phyloP scores from a whole-genome alignment of 352 stramenopile genomes.

The Elongisporangium anandrum region DNA sequence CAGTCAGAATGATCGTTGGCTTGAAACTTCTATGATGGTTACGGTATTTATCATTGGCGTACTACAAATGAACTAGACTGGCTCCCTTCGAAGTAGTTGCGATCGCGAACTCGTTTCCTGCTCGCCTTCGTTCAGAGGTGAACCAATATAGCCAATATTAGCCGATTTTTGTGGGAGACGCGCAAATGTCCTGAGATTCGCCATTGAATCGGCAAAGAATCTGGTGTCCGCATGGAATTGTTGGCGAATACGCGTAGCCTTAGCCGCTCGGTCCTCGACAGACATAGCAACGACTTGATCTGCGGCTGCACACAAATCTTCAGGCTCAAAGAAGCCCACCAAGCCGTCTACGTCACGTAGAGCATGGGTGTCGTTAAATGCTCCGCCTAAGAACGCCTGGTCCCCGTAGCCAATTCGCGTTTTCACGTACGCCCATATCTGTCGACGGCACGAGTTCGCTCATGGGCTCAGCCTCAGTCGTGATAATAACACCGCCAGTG shows the following conservation, averaged over 20 bases:
- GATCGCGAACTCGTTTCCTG: background rate
- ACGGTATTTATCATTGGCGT: too few relatives aligned
- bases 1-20: too few relatives aligned
- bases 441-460: conserved; percentile 32
- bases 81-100: conserved; percentile 4
- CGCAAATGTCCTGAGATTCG: conserved; percentile 12
- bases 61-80: too few relatives aligned
- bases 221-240: conserved; percentile 35
- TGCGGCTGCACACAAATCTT: conserved; percentile 20
- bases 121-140: background rate
- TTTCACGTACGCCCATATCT: conserved; percentile 18
- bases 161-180: background rate
- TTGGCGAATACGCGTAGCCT: conserved; percentile 14
- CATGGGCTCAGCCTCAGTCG: conserved; percentile 38
- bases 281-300: conserved; percentile 20
- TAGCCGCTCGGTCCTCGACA: conserved; percentile 11
- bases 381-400: conserved; percentile 15
- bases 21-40: too few relatives aligned
- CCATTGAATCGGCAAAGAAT: conserved; percentile 30
- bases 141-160: background rate
- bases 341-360: conserved; percentile 19
- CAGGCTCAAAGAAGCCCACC: conserved; percentile 11
- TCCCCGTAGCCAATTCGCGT: conserved; percentile 4
- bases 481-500: conserved; percentile 28
- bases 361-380: conserved; percentile 14